Evolutionary conservation across 768 basidiomycete genomes (phyloP), one percentile per base, ranked within the genome.

Genomic region (Lactarius sp.): DNA sequence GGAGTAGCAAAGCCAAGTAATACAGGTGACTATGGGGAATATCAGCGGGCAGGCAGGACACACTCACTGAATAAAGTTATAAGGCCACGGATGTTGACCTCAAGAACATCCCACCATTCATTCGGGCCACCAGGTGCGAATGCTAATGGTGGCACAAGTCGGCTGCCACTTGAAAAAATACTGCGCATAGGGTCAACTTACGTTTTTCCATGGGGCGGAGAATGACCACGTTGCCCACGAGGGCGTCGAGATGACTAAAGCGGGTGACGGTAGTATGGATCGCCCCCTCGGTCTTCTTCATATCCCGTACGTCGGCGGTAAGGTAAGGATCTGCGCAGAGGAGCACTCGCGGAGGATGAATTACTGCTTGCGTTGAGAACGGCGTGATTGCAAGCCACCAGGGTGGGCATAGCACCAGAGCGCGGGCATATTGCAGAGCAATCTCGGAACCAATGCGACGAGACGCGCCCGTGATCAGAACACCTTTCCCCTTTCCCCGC

Each of bases 81-180:
- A 56, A 2, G 49, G 4, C 53, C 60, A 34, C 44, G 54, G 14
- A 60, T 13, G n/a, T 60, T 60, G 33, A 53, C 41, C 7, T 60
- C 59, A 16, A 53, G n/a, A 8, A 53, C 34, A 8, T 60, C 31
- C 59, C 59, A 53, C 59, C 59, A 60, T 33, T n/a, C 51, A 2
- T 41, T 52, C n/a, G 51, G 18, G 31, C 53, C 59, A 20, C 22
- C 36, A 31, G 20, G 22, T 9, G 57, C 57, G 14, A 59, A 59
- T 2, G 36, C 57, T 59, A 34, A 16, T 41, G 6, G 20, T 6
- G 41, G 20, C 14, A 18, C 37, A 46, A n/a, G 33, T 50, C 34
- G 47, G 58, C 5, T 16, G 18, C 18, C 14, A 36, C 4, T 34
- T n/a, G 6, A 51, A 20, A 9, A 9, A 51, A 20, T 51, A 27